Evolutionary conservation across 805 yeast species (phyloP), one percentile per base, ranked within the genome.

Genomic region (Barnettozyma californica): DNA sequence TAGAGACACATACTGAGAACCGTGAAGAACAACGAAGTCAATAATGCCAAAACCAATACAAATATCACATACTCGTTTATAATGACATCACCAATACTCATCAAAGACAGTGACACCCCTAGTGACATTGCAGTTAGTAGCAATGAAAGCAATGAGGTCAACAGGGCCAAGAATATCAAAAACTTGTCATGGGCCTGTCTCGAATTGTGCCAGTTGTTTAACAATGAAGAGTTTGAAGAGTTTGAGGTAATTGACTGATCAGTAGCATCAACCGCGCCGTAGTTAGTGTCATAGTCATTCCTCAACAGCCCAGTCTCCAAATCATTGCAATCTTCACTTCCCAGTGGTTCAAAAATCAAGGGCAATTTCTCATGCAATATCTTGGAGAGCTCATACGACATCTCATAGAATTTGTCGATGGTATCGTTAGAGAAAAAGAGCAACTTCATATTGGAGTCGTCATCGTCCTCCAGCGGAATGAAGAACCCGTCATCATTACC

Each of bases 1-100:
- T 71, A 63, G n/a, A 79, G 60, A 29, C 76, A 71, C 41, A 75
- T 62, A 4, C 78, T 69, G n/a, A 70, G 61, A 9, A 71, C 67
- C 16, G 74, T 63, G 23, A 77, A 64, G 2, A 68, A 57, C 37
- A 77, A 58, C 16, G 78, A 64, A n/a, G 76, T 58, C 5, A 70
- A 45, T 46, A 76, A 60, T 5, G 80, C 73, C 10, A 71, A 50
- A 5, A 72, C 67, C 41, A 75, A 66, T 16, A 70, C 59, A 9
- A 62, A 48, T 16, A 70, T 48, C 23, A 66, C 43, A 4, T 65
- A 13, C 8, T 56, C 53, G 34, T 53, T 48, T 1, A 66, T 60
- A 19, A 49, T 33, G 4, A 54, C 53, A 29, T 67, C 52, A 13
- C 45, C 49, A 50, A 61, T 53, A 6, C 48, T 45, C 29, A 50